phyloP scores from a whole-genome alignment of 1,284 basidiomycete species.

The Ustilago curta region DNA sequence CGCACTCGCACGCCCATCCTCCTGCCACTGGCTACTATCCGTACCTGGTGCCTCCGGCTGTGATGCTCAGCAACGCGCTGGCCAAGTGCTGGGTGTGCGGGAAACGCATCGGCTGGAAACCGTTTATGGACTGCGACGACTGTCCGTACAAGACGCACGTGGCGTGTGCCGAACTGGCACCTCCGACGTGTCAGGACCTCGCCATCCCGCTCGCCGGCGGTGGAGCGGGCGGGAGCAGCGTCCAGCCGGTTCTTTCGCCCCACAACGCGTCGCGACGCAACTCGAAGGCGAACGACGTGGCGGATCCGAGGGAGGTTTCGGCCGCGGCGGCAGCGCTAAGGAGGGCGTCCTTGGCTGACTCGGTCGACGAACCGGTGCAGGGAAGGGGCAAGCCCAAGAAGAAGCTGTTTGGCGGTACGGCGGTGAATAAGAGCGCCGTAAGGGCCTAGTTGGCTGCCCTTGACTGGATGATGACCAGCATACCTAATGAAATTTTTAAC shows the following conservation, averaged over 20 bases:
- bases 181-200: conserved; percentile 61
- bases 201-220: conserved; percentile 32
- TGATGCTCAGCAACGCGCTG: conserved; percentile 64
- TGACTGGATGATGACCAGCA: too few species aligned
- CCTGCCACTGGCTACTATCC: conserved; percentile 32
- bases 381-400: conserved; percentile 42
- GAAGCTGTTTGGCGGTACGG: conserved; percentile 46
- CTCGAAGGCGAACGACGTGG: conserved; percentile 38
- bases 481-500: too few species aligned
- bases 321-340: conserved; percentile 47
- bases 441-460: conserved; percentile 27
- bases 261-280: conserved; percentile 41
- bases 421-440: conserved; percentile 40
- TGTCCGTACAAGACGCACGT: conserved; percentile 66
- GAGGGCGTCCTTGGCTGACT: conserved; percentile 24
- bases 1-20: conserved; percentile 14
- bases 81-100: conserved; percentile 64
- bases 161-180: conserved; percentile 59
- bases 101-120: conserved; percentile 62
- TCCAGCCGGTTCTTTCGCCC: conserved; percentile 39
- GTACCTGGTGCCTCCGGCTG: conserved; percentile 57
- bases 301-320: conserved; percentile 46
- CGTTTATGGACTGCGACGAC: conserved; percentile 67
- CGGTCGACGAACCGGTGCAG: conserved; percentile 19
- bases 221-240: conserved; percentile 23